phyloP scores from a whole-genome alignment of 176 grass and related monocot species.

The Miscanthus lutarioriparius region DNA sequence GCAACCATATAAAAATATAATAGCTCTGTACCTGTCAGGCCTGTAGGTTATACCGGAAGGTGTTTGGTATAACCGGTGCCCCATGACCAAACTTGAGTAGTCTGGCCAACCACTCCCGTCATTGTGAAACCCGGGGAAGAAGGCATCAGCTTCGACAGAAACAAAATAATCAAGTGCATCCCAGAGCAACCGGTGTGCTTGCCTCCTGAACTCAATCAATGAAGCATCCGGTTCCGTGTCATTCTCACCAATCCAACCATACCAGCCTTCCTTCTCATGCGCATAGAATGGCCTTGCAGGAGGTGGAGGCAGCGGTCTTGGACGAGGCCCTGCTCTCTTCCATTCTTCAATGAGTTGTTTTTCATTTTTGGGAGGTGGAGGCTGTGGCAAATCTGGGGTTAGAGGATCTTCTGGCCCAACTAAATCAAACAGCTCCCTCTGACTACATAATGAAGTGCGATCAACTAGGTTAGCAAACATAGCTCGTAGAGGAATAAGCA shows the following conservation, averaged over 20 bases:
- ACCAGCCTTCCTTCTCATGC: conserved; percentile 97
- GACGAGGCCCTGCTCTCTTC: conserved; percentile 83
- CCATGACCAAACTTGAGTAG: conserved; percentile 96
- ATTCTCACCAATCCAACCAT: conserved; percentile 94
- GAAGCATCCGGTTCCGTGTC: conserved; percentile 71
- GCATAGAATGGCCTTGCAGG: conserved; percentile 91
- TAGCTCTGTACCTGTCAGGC: conserved; percentile 76
- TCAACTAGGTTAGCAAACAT: conserved; percentile 92
- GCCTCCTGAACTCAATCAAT: conserved; percentile 60
- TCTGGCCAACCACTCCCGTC: conserved; percentile 73
- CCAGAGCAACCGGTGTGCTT: conserved; percentile 86
- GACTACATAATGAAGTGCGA: conserved; percentile 72
- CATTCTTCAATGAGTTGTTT: conserved; percentile 87
- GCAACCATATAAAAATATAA: conserved; percentile 14
- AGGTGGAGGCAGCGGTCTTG: conserved; percentile 85
- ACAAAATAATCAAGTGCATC: conserved; percentile 97
- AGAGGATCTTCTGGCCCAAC: conserved; percentile 80
- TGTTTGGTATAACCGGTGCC: conserved; percentile 75
- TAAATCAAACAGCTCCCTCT: conserved; percentile 66
- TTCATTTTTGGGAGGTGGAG: conserved; percentile 59
- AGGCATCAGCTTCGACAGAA: conserved; percentile 92
- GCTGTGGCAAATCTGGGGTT: conserved; percentile 54
- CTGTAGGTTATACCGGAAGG: conserved; percentile 81
- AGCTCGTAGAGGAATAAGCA: conserved; percentile 83
- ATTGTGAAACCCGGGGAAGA: conserved; percentile 95